phyloP scores from a whole-genome alignment of 257 asterid species.

The Linaria vulgaris region DNA sequence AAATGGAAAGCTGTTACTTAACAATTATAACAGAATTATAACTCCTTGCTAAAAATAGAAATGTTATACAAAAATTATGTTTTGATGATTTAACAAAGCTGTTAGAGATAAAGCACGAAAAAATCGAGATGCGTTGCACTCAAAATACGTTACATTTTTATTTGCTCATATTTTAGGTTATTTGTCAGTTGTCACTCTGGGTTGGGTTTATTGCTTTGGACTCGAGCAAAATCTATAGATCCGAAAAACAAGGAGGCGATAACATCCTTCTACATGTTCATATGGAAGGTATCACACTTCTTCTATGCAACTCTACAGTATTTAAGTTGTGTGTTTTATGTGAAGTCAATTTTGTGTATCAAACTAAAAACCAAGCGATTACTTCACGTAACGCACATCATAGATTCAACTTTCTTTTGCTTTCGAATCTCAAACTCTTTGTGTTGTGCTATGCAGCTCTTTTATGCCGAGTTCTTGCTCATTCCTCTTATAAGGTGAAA shows the following conservation, averaged over 20 bases:
- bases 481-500: conserved; percentile 74
- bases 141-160: neutral
- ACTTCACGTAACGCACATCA: neutral
- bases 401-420: neutral
- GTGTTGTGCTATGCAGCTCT: conserved; percentile 58
- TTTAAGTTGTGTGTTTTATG: neutral
- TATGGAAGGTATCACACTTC: conserved; percentile 78
- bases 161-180: conserved; percentile 41
- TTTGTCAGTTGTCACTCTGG: conserved; percentile 65
- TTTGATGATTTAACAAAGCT: no score
- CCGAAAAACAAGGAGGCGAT: conserved; percentile 61
- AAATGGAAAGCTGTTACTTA: no score
- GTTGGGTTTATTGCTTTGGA: conserved; percentile 71
- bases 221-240: conserved; percentile 65
- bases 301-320: neutral
- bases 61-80: no score
- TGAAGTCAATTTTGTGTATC: no score
- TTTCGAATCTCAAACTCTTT: neutral
- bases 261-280: conserved; percentile 91
- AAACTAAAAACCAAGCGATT: no score
- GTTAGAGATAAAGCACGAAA: neutral
- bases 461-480: conserved; percentile 86
- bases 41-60: no score
- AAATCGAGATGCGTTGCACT: no score
- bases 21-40: no score